Conservation (phyloP, 2,329 filamentous ascomycete genomes). For the Hypoxylon sp. region DNA sequence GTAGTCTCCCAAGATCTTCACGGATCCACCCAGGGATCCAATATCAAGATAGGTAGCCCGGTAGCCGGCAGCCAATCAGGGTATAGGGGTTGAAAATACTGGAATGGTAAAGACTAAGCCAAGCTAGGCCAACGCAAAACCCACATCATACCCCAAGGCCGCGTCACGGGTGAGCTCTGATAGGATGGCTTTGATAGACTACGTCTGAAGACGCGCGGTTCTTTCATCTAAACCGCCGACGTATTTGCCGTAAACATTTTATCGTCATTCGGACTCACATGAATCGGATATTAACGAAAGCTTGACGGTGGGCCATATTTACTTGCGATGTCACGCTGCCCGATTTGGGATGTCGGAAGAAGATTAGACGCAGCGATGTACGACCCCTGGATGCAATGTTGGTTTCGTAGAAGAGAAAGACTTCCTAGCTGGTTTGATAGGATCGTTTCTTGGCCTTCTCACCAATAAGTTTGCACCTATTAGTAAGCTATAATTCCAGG, state of each 20-base stretch:
- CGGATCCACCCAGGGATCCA: conserved; percentile 27
- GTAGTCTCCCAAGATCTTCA: conserved; percentile 20
- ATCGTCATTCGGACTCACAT: not conserved
- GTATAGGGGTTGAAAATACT: conserved; percentile 30
- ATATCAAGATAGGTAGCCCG: conserved; percentile 30
- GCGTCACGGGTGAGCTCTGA: conserved; percentile 7
- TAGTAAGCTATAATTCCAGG: not conserved
- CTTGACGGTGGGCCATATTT: not conserved
- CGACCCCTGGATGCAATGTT: not conserved
- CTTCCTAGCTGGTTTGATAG: conserved; percentile 3
- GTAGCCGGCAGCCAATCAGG: conserved; percentile 29
- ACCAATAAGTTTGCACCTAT: not conserved
- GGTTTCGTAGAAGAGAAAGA: not conserved
- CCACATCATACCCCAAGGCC: conserved; percentile 13
- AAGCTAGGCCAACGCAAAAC: conserved; percentile 22
- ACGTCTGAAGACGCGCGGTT: not conserved
- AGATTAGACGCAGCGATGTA: not conserved
- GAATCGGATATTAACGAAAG: not conserved
- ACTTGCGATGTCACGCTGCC: not conserved
- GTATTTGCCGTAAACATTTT: not conserved
- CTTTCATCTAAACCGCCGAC: not conserved
- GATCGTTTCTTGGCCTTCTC: not conserved
- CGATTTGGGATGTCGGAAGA: not conserved
- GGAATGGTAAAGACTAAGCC: conserved; percentile 21
- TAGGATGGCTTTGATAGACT: not conserved